Base-by-base conservation (phyloP, 176 grass and related monocot genomes). In the Lolium rigidum region DNA sequence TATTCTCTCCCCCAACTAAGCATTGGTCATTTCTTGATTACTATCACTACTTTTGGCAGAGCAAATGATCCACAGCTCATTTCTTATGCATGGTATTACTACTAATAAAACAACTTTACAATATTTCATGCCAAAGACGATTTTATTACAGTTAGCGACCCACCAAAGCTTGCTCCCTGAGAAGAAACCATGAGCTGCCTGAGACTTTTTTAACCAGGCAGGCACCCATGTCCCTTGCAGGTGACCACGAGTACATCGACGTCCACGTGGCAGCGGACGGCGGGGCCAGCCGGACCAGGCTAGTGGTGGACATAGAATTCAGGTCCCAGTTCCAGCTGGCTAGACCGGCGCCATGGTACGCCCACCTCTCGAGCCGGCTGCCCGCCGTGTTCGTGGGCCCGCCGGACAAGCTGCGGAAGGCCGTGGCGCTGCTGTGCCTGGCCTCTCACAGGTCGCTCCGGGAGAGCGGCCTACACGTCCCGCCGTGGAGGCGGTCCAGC, bases 221-320 rank as follows among this genome's bases (percentile, higher is more conserved):
- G 17, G 2, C 67, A 70, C 15, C 24, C 68, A 21, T 51, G 52
- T 58, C 59, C 10, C 37, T 24, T 71, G 85, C 90, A 95, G 93
- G 93, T 37, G 88, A 90, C 1, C 84, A 95, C 72, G 90, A 95
- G 79, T 95, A 88, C 88, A 86, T 95, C 73, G 93, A 90, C 85
- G 87, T 95, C 31, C 49, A 31, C 4, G 77, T 92, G 56, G 68
- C 69, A 13, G 76, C 4, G 1, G 82, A 41, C 3, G 86, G n/a
- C 31, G 68, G 60, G 26, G 72, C 28, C 46, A 69, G 21, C 52
- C 16, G 81, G 44, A 55, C 77, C 13, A 60, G 90, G 83, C 46
- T 95, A 18, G 86, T 95, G 0, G 87, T 95, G 5, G 93, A 95
- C 93, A 68, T 88, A 82, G 90, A 95, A 54, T 95, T 95, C 88